Evolutionary conservation across 306 rosid genomes (phyloP).

Genomic region (Castanopsis chinensis): DNA sequence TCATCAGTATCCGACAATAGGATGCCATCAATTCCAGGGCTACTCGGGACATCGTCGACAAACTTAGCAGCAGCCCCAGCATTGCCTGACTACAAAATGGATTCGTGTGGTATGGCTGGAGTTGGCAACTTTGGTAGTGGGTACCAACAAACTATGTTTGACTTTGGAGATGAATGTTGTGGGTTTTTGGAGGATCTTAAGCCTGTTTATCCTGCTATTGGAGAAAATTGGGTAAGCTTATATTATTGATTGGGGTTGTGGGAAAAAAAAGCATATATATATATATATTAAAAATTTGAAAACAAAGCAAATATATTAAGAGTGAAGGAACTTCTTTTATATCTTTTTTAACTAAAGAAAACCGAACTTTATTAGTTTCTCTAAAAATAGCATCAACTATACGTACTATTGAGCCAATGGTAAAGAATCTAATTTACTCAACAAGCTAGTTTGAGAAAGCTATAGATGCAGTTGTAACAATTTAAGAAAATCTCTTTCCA

Average conservation of each 20-base stretch:
- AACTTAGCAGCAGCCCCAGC: constrained; percentile 16
- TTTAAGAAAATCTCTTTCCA: too few relatives aligned
- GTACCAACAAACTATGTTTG: constrained; percentile 18
- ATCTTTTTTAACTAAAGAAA: not conserved
- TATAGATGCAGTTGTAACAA: not conserved
- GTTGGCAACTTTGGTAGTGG: constrained; percentile 32
- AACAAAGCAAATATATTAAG: not conserved
- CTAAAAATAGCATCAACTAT: not conserved
- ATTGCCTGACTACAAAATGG: constrained; percentile 33
- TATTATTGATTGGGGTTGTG: not conserved
- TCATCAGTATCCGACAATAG: constrained; percentile 32
- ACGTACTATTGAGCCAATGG: not conserved
- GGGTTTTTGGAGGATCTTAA: constrained; percentile 47
- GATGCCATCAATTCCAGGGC: constrained; percentile 36
- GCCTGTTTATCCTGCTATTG: constrained; percentile 32
- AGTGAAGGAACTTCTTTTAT: not conserved
- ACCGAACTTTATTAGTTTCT: not conserved
- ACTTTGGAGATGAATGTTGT: constrained; percentile 54
- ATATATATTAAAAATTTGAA: too few relatives aligned
- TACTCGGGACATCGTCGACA: constrained; percentile 26
- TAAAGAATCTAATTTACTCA: not conserved
- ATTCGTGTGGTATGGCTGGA: constrained; percentile 35
- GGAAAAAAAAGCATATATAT: too few relatives aligned
- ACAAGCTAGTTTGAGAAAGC: not conserved
- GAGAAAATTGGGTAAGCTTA: constrained; percentile 48